Evolutionary conservation across 2,329 filamentous ascomycete genomes (phyloP).

Genomic region (Aspergillus luchuensis): DNA sequence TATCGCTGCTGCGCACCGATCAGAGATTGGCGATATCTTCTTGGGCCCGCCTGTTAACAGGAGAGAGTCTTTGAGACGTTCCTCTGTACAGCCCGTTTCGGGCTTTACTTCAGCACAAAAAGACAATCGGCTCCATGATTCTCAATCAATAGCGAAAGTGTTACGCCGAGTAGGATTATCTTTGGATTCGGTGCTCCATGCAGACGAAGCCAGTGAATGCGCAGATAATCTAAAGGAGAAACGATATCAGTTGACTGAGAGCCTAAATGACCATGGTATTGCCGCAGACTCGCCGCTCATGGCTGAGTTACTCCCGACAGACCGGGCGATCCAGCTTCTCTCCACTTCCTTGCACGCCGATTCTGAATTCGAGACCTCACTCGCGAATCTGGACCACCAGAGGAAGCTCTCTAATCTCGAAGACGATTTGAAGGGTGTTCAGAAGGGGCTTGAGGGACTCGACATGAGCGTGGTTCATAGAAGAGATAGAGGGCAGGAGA

Average conservation of each 20-base stretch:
- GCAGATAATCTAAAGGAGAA: conserved; percentile 32
- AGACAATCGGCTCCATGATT: conserved; percentile 19
- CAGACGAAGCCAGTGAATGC: conserved; percentile 22
- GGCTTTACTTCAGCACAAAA: conserved; percentile 20
- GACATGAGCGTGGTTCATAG: conserved; percentile 37
- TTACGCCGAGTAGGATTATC: conserved; percentile 39
- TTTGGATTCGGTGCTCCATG: conserved; percentile 29
- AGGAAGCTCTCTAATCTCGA: conserved; percentile 34
- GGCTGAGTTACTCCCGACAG: conserved; percentile 32
- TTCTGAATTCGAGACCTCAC: conserved; percentile 31
- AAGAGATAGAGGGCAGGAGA: conserved; percentile 32
- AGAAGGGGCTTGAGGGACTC: conserved; percentile 37
- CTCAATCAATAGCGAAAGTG: conserved; percentile 32
- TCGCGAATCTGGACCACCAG: conserved; percentile 32
- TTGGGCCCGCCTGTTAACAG: conserved; percentile 26
- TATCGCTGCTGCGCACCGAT: conserved; percentile 34
- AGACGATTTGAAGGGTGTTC: conserved; percentile 31
- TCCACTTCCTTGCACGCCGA: conserved; percentile 33
- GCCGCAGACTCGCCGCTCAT: conserved; percentile 36
- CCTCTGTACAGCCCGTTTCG: conserved; percentile 27
- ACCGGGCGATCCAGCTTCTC: conserved; percentile 38
- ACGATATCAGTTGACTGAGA: conserved; percentile 31
- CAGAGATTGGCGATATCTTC: conserved; percentile 30
- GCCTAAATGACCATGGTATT: conserved; percentile 29
- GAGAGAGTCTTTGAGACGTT: conserved; percentile 31